Percentiles rank a stretch among this genome's conserved stretches.
Evolutionary conservation across 139 green algal genomes (phyloP).

Genomic region (Chlamydomonas sphaeroides): DNA sequence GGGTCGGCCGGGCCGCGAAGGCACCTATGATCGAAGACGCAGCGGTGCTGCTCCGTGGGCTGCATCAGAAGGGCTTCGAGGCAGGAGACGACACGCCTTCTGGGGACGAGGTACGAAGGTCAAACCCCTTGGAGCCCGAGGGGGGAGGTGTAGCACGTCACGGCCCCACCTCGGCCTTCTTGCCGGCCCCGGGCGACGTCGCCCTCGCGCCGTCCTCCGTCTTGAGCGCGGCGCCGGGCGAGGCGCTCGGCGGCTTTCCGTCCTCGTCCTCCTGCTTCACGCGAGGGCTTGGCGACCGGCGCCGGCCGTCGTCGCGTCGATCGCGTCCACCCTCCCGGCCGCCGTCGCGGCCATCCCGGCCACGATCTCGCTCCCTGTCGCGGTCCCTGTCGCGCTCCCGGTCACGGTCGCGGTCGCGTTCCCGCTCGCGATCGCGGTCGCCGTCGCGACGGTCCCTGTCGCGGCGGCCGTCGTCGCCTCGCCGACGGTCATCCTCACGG

Average conservation of each 20-base stretch:
- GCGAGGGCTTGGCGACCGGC: conserved; percentile 12
- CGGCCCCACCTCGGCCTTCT: conserved; percentile 27
- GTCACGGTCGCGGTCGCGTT: conserved; percentile 8
- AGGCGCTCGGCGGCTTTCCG: background rate
- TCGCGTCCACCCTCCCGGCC: conserved; percentile 31
- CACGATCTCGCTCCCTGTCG: background rate
- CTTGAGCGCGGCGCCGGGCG: background rate
- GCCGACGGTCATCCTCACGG: background rate
- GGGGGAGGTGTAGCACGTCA: no score
- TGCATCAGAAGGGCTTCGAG: no score
- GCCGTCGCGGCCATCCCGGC: conserved; percentile 25
- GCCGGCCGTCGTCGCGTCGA: background rate
- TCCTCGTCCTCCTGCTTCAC: conserved; percentile 33
- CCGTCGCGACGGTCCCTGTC: conserved; percentile 27
- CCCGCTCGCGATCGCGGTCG: conserved; percentile 6
- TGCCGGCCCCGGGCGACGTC: conserved; percentile 8
- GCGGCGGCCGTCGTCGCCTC: conserved; percentile 29
- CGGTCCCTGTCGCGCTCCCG: conserved; percentile 14
- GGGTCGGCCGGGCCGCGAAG: background rate
- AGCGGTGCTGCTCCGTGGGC: no score
- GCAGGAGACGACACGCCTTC: background rate
- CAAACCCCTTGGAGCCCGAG: no score
- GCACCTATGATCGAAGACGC: background rate
- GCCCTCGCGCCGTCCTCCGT: background rate
- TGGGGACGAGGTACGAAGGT: background rate